phyloP scores from a whole-genome alignment of 805 yeast genomes.

The Starmerella lactis-condensi region DNA sequence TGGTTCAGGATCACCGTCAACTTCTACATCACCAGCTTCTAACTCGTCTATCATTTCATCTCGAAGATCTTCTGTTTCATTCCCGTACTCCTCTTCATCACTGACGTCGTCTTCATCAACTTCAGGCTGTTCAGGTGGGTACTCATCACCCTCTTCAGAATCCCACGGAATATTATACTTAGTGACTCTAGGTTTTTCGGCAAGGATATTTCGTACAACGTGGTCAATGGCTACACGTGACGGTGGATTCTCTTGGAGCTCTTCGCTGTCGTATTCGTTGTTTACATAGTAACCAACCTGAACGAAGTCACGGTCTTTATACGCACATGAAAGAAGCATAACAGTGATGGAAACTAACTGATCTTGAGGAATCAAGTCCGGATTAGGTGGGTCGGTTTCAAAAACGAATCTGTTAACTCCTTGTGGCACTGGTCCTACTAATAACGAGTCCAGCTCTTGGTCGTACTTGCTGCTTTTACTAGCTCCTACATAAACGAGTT shows the following conservation, averaged over 20 bases:
- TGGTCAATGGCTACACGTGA: constrained; percentile 82
- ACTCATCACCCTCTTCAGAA: constrained; percentile 15
- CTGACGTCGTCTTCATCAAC: constrained; percentile 16
- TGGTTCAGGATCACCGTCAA: constrained; percentile 10
- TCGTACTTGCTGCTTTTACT: constrained; percentile 89
- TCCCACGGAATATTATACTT: constrained; percentile 89
- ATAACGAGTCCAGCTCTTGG: constrained; percentile 83
- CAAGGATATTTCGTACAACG: constrained; percentile 81
- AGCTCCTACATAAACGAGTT: constrained; percentile 88
- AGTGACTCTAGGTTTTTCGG: constrained; percentile 95
- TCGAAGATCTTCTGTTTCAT: constrained; percentile 16
- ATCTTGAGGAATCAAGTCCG: constrained; percentile 87
- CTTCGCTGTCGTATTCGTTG: constrained; percentile 89
- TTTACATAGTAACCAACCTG: constrained; percentile 95
- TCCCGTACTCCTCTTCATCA: constrained; percentile 16
- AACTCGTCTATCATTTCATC: constrained; percentile 16
- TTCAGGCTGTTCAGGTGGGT: constrained; percentile 20
- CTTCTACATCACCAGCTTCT: constrained; percentile 17
- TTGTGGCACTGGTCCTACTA: constrained; percentile 98
- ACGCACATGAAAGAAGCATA: constrained; percentile 77
- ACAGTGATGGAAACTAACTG: constrained; percentile 93
- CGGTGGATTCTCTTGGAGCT: constrained; percentile 83
- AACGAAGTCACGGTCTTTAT: constrained; percentile 84
- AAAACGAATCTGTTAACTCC: constrained; percentile 87
- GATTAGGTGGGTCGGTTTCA: constrained; percentile 91